Evolutionary conservation across 306 rosid genomes (phyloP).

Genomic region (Parietaria judaica): DNA sequence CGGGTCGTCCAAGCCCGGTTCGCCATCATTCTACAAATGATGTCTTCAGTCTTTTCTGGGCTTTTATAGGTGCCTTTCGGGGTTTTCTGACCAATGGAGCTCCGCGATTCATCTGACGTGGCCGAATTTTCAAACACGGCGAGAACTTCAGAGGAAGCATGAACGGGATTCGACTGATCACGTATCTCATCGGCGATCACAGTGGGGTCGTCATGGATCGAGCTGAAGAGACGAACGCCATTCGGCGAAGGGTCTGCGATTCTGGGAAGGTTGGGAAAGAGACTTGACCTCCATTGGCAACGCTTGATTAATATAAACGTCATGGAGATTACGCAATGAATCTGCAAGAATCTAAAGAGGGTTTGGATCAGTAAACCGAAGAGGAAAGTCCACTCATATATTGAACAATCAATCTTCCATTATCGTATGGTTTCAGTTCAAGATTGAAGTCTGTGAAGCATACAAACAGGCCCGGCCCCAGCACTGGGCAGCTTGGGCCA

Average conservation of each 20-base stretch:
- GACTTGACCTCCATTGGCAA: conserved; percentile 28
- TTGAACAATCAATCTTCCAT: too few relatives aligned
- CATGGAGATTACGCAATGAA: conserved; percentile 27
- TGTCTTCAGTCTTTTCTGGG: conserved; percentile 43
- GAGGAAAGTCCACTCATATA: neutral
- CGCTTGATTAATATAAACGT: conserved; percentile 45
- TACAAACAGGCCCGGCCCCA: too few relatives aligned
- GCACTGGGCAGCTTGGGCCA: too few relatives aligned
- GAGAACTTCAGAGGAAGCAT: conserved; percentile 8
- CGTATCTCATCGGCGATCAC: neutral
- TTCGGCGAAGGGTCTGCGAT: conserved; percentile 16
- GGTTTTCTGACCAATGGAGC: conserved; percentile 10
- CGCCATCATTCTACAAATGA: conserved; percentile 63
- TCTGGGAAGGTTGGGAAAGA: conserved; percentile 23
- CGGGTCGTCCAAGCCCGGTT: conserved; percentile 96
- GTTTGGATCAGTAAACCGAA: neutral
- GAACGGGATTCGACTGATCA: neutral
- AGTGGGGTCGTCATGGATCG: conserved; percentile 11
- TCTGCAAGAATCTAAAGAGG: neutral
- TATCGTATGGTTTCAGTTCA: too few relatives aligned
- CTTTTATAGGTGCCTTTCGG: conserved; percentile 33
- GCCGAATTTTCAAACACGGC: neutral
- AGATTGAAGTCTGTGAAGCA: too few relatives aligned
- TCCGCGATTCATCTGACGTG: conserved; percentile 7
- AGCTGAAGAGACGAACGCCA: conserved; percentile 27